A percentile compares a stretch with the other conserved stretches of the same genome.
These are phyloP conservation scores for Lycium ferocissimum DNA, from an alignment of 257 asterid species.

Conservation along the genomic window DNA sequence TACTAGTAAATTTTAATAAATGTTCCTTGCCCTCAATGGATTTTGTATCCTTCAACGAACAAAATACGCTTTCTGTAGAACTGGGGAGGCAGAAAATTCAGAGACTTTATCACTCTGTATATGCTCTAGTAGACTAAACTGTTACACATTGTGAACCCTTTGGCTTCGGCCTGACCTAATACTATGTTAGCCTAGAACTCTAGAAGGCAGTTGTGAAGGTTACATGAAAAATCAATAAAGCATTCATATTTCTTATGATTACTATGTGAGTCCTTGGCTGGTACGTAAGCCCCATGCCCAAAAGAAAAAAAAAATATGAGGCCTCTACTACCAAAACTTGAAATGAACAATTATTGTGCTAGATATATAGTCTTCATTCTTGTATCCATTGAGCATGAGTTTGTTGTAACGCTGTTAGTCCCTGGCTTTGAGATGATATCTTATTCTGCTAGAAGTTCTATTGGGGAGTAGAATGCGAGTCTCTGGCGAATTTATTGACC, in stretches of 20 bases:
- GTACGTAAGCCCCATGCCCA: not conserved
- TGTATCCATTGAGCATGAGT: conserved; percentile 9
- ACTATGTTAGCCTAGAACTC: not conserved
- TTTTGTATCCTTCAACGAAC: not conserved
- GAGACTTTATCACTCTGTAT: not conserved
- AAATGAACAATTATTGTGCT: conserved; percentile 1
- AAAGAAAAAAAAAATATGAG: conserved; percentile 7
- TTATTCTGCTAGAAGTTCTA: conserved; percentile 13
- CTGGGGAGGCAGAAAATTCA: not conserved
- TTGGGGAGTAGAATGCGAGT: not conserved
- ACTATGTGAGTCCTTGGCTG: not conserved
- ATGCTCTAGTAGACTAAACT: not conserved
- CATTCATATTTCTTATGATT: not conserved
- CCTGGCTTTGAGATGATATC: not conserved
- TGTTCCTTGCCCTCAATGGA: not conserved
- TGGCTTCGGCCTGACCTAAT: not conserved
- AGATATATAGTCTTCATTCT: conserved; percentile 2
- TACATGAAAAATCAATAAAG: not conserved
- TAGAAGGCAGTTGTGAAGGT: not conserved
- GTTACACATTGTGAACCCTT: not conserved
- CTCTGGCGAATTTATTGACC: not conserved
- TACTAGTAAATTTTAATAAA: not conserved
- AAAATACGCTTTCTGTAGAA: not conserved
- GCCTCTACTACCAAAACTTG: not conserved
- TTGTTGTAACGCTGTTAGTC: not conserved